Base-by-base conservation (phyloP, 345 rosid species). In the Acer campestre region DNA sequence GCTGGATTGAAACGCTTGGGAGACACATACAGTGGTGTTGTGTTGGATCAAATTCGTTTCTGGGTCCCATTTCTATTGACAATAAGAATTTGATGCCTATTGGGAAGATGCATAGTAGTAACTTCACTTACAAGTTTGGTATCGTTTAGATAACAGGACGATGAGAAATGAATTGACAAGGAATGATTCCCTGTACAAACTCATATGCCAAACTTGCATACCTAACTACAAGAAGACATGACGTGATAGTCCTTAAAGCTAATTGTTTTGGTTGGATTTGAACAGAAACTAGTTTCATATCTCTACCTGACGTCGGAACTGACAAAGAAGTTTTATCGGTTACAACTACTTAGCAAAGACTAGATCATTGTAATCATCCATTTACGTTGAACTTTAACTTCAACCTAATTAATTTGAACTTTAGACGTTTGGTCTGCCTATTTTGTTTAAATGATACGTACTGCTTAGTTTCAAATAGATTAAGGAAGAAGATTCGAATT, bases 41-140 rank as follows among this genome's bases (percentile, higher is more conserved):
- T 80, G 84, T 75, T 83, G 77, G 73, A 89, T 79, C 73, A 79
- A 80, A 79, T 58, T 73, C 63, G 75, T 72, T 71, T 72, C 71
- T 70, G 88, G 93, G 88, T 78, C 91, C 94, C 90, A 86, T 84
- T 75, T 81, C 55, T 35, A 35, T 67, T 40, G 76, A 70, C 68
- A 55, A 6, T 31, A 74, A 42, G 71, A 35, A 11, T 77, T 35
- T 77, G 68, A 59, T 75, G 53, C 79, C 72, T 35, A 6, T n/a
- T 18, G 49, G 73, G 68, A 80, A 80, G 82, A 68, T 73, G 75
- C 58, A 69, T 71, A 67, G 70, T 79, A 62, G 84, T 80, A 80
- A 79, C 85, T 76, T 86, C 74, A 80, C 71, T 59, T 77, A 59
- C 78, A 85, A 83, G 89, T 85, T 90, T 70, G 88, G 92, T 79